Conservation (phyloP, 352 stramenopile species). For the Globisporangium alternatum region DNA sequence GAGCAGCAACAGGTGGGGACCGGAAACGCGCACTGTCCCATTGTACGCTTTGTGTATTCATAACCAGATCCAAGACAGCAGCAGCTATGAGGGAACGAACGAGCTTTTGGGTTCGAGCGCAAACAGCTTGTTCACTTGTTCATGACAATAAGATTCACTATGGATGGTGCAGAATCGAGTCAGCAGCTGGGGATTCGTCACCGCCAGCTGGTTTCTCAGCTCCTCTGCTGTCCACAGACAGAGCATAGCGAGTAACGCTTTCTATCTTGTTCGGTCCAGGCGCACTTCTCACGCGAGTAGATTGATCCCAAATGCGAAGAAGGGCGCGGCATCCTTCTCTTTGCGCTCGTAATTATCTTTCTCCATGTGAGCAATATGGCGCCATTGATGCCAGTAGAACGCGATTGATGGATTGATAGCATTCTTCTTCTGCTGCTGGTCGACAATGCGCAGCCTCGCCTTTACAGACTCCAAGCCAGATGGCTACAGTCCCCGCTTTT, state of each 20-base stretch:
- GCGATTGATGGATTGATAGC: too few species aligned
- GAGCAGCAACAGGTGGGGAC: neutral
- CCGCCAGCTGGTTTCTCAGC: neutral
- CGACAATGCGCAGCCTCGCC: neutral
- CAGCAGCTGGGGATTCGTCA: neutral
- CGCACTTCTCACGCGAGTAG: neutral
- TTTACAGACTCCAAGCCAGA: neutral
- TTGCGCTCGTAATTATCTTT: neutral
- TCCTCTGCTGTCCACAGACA: neutral
- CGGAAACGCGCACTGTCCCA: neutral
- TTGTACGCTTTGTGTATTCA: neutral
- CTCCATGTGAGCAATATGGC: too few species aligned
- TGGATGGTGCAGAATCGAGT: neutral
- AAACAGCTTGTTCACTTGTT: neutral
- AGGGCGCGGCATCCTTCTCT: slow-evolving; percentile 5
- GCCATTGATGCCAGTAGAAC: too few species aligned
- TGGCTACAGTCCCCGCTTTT: neutral
- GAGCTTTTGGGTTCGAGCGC: too few species aligned
- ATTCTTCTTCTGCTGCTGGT: too few species aligned
- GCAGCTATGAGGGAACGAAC: too few species aligned
- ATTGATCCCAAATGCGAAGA: neutral
- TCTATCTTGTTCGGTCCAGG: neutral
- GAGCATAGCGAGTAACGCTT: neutral
- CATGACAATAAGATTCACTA: too few species aligned
- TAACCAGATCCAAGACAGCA: neutral